Conservation (phyloP, 805 yeast species). For the Phaffomyces thermotolerans region DNA sequence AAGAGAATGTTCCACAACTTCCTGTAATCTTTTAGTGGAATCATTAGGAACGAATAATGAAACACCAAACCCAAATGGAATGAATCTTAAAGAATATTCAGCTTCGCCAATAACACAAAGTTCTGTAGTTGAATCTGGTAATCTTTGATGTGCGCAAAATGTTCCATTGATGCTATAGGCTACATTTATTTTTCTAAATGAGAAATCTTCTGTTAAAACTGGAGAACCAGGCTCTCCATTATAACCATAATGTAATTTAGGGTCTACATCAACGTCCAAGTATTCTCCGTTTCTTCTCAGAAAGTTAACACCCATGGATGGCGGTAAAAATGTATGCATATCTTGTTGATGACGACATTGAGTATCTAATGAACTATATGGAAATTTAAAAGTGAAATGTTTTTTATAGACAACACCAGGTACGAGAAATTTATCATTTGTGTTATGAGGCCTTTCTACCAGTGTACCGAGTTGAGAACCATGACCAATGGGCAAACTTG, state of each 20-base stretch:
- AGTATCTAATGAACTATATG: slow-evolving; percentile 44
- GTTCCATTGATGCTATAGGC: slow-evolving; percentile 51
- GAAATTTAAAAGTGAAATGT: slow-evolving; percentile 52
- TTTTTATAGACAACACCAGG: slow-evolving; percentile 48
- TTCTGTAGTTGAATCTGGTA: slow-evolving; percentile 10
- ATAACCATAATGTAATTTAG: slow-evolving; percentile 43
- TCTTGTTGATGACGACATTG: slow-evolving; percentile 41
- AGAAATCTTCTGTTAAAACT: slow-evolving; percentile 42
- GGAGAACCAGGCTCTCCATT: slow-evolving; percentile 46
- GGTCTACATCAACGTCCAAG: slow-evolving; percentile 25
- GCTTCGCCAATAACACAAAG: slow-evolving; percentile 28
- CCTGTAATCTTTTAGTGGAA: slow-evolving; percentile 8
- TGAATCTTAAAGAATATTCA: slow-evolving; percentile 31
- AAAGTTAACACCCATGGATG: slow-evolving; percentile 33
- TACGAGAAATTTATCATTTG: slow-evolving; percentile 38
- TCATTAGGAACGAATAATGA: slow-evolving; percentile 14
- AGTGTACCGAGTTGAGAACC: slow-evolving; percentile 39
- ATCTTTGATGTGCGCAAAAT: slow-evolving; percentile 39
- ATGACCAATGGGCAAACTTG: slow-evolving; percentile 43
- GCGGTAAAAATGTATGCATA: slow-evolving; percentile 33
- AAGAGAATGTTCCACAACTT: slow-evolving; percentile 11
- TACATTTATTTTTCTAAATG: slow-evolving; percentile 39
- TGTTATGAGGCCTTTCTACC: slow-evolving; percentile 7
- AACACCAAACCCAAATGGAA: slow-evolving; percentile 32
- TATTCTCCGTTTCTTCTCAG: slow-evolving; percentile 26